Percentiles rank a stretch among this genome's conserved stretches.
Conservation (phyloP, 495 filamentous ascomycete species). For the Copromyces sp. region DNA sequence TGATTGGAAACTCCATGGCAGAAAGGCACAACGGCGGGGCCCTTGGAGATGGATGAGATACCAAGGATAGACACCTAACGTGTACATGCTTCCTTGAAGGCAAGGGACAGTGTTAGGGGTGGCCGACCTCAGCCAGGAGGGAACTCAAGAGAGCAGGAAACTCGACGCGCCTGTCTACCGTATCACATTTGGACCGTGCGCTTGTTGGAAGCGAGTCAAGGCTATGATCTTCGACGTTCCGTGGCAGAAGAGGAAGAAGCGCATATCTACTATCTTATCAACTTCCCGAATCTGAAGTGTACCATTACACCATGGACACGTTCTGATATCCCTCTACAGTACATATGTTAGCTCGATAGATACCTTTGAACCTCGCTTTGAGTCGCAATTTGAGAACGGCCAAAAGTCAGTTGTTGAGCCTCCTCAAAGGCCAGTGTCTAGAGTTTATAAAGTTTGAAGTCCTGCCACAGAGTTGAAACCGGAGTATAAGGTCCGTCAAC, state of each 20-base stretch:
- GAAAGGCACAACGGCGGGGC: not conserved
- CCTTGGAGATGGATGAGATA: not conserved
- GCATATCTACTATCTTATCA: not conserved
- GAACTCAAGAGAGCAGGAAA: not conserved
- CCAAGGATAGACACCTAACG: not conserved
- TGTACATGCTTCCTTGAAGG: not conserved
- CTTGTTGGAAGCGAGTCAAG: not conserved
- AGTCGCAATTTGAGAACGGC: not conserved
- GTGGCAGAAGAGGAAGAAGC: not conserved
- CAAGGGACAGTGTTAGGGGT: not conserved
- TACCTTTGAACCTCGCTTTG: not conserved
- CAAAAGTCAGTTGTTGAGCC: not conserved
- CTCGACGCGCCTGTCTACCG: not conserved
- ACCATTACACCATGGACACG: not conserved
- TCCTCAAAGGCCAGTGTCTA: not conserved
- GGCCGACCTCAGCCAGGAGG: not conserved
- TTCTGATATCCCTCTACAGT: not conserved
- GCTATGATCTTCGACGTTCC: not conserved
- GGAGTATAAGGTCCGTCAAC: not conserved
- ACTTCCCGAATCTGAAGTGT: not conserved
- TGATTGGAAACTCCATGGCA: not conserved
- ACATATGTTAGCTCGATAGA: not conserved
- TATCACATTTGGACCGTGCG: not conserved
- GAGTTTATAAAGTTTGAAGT: not conserved
- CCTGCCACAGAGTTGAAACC: not conserved